phyloP scores from a whole-genome alignment of 1,284 basidiomycete genomes.

The Puccinia novopanici region DNA sequence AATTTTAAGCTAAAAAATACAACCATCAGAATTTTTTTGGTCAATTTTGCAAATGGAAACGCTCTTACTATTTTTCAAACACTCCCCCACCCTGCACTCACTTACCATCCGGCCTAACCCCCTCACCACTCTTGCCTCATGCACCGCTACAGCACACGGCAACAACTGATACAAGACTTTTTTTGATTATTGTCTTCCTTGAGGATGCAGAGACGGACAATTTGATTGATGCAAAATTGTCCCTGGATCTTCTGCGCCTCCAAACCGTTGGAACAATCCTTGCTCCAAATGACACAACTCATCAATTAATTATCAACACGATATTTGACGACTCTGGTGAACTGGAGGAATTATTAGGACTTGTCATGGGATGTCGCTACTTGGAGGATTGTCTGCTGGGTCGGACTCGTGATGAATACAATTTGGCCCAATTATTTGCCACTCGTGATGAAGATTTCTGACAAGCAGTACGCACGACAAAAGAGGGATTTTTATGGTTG shows the following conservation, averaged over 20 bases:
- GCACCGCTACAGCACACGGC: no score
- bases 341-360: not conserved
- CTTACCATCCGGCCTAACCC: no score
- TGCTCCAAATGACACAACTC: not conserved
- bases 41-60: no score
- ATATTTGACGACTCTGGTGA: not conserved
- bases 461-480: constrained; percentile 7
- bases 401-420: not conserved
- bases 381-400: not conserved
- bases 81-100: no score
- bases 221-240: no score
- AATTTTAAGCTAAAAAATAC: not conserved
- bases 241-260: not conserved
- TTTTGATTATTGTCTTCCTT: no score
- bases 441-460: not conserved
- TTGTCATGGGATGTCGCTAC: not conserved
- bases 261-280: not conserved
- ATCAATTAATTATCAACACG: not conserved
- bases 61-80: not conserved
- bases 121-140: not conserved
- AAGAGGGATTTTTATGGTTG: not conserved
- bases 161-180: no score
- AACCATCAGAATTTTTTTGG: not conserved
- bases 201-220: no score
- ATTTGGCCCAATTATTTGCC: not conserved